Base-by-base conservation (phyloP, 2,329 filamentous ascomycete genomes). In the Cordyceps militaris region DNA sequence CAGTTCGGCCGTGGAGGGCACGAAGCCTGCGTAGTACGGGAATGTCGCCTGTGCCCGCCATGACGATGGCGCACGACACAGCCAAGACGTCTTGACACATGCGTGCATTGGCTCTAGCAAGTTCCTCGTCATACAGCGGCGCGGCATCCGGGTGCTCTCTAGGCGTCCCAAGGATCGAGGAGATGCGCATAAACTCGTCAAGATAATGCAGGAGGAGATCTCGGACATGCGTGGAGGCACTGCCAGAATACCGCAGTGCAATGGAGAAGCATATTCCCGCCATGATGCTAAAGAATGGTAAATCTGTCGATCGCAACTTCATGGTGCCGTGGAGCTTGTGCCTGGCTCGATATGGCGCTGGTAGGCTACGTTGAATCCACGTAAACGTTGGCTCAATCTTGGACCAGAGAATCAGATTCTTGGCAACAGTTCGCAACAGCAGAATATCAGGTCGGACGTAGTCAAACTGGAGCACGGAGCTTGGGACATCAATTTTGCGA, bases 1-100 rank as follows among this genome's bases (percentile, higher is more conserved):
- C 89, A 55, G 92, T 85, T 16, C 92, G 86, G 23, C 92, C 93
- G 69, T 99, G 95, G 40, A 99, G 81, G 16, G 89, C 85, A 16
- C 94, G 87, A 32, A 99, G 79, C 14, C 93, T 86, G 23, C 94
- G 86, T 65, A 97, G 88, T 1, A 96, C 86, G 2, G 83, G 75
- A 21, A 99, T 76, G 67, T 99, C 95, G 40, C 95, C 94, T 0
- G 91, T 96, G 28, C 94, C 94, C 6, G 95, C 91, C 93, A 97
- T 97, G 53, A 97, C 90, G 2, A 88, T 90, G 0, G 94, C 86
- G 23, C 85, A 84, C 6, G 91, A 88, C 6, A 99, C 76, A 1
- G 90, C 90, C 11, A 97, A 74, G 2, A 95, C 79, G 67, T 97
- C 92, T 66, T 97, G 90, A 66, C 94, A 97, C 76, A 95, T 95